These are phyloP conservation scores for Cercophora samala DNA, from an alignment of 495 filamentous ascomycete species.

Conservation along the genomic window DNA sequence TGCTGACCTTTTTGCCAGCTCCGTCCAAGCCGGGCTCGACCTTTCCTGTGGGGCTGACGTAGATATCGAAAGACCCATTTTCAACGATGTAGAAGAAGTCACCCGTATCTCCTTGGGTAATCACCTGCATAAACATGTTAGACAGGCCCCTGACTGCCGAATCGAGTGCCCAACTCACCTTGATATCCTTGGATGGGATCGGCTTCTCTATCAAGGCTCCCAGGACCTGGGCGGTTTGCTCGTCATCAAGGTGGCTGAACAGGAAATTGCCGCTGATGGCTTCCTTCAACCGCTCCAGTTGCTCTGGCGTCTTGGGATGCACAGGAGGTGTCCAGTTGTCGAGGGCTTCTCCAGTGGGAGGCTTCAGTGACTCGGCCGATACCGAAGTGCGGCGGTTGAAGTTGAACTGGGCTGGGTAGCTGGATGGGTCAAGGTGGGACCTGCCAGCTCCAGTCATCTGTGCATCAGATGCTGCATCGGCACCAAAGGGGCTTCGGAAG, in stretches of 20 bases:
- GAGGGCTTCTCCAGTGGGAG: constrained; percentile 64
- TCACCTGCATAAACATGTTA: constrained; percentile 55
- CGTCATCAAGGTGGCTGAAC: constrained; percentile 91
- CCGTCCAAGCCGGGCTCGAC: constrained; percentile 80
- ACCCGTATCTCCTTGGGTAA: constrained; percentile 90
- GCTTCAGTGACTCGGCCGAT: constrained; percentile 93
- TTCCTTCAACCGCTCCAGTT: constrained; percentile 70
- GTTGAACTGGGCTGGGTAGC: constrained; percentile 90
- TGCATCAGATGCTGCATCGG: constrained; percentile 42
- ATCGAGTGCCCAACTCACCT: constrained; percentile 42
- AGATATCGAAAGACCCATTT: constrained; percentile 83
- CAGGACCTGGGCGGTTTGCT: constrained; percentile 80
- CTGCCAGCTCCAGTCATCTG: constrained; percentile 41
- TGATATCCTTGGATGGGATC: constrained; percentile 91
- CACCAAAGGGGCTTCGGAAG: constrained; percentile 48
- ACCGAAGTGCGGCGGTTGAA: constrained; percentile 92
- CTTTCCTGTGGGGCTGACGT: constrained; percentile 76
- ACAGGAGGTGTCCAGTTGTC: constrained; percentile 89
- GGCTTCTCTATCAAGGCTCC: constrained; percentile 92
- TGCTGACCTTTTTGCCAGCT: constrained; percentile 78
- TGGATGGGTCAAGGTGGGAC: constrained; percentile 52
- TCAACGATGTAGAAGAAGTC: constrained; percentile 99
- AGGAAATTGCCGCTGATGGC: constrained; percentile 89
- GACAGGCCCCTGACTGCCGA: neutral
- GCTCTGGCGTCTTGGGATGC: constrained; percentile 77